Conservation (phyloP, 768 basidiomycete species). For the Termitomyces sp. region DNA sequence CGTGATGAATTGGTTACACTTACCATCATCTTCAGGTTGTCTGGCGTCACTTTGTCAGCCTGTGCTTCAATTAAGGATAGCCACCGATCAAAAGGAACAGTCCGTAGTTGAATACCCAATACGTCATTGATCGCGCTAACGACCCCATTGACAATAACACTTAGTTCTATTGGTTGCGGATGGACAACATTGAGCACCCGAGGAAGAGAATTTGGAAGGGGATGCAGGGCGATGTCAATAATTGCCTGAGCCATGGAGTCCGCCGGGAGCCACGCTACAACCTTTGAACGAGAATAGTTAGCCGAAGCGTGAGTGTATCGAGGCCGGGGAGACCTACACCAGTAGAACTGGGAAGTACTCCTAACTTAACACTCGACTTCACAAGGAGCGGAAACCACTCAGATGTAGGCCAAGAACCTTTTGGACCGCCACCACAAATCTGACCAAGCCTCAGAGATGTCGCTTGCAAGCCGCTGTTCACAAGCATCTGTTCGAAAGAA, state of each 20-base stretch:
- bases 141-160: background rate
- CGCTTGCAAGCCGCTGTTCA: background rate
- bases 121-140: background rate
- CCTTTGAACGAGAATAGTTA: background rate
- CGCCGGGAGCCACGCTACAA: conserved; percentile 2
- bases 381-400: conserved; percentile 2
- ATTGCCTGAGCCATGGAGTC: background rate
- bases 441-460: conserved; percentile 1
- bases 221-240: background rate
- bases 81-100: conserved; percentile 2
- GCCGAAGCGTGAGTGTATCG: background rate
- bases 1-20: background rate
- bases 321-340: background rate
- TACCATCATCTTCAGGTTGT: background rate
- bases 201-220: background rate
- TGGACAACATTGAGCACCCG: conserved; percentile 1
- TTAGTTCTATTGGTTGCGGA: background rate
- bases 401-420: background rate
- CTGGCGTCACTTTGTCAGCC: background rate
- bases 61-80: background rate
- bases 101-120: background rate
- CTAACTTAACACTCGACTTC: background rate
- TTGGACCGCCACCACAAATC: conserved; percentile 1
- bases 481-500: background rate
- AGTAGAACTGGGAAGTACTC: background rate